Evolutionary conservation across 257 asterid genomes (phyloP).

Genomic region (Knoxia roxburghii): DNA sequence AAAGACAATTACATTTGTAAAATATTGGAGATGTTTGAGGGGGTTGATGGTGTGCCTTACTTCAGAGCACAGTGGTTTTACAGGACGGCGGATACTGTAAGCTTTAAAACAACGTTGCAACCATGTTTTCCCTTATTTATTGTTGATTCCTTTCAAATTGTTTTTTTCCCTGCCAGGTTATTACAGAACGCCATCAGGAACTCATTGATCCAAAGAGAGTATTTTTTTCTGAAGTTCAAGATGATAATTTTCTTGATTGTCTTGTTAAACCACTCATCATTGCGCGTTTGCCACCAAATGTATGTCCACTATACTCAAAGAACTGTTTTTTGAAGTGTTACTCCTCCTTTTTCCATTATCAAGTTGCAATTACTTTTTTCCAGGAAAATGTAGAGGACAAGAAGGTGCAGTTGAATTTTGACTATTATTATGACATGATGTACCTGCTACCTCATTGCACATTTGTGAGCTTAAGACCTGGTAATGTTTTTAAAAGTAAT

Average conservation of each 20-base stretch:
- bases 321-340: background rate
- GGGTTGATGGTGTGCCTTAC: slow-evolving; percentile 34
- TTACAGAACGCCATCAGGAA: slow-evolving; percentile 22
- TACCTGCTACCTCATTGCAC: slow-evolving; percentile 58
- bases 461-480: slow-evolving; percentile 46
- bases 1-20: slow-evolving; percentile 48
- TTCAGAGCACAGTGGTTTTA: slow-evolving; percentile 77
- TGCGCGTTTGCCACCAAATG: slow-evolving; percentile 35
- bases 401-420: slow-evolving; percentile 25
- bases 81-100: slow-evolving; percentile 69
- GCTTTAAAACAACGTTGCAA: background rate
- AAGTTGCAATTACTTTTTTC: background rate
- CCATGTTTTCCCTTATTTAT: too few relatives aligned
- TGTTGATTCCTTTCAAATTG: background rate
- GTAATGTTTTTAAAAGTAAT: slow-evolving; percentile 19
- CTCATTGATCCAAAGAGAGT: slow-evolving; percentile 42
- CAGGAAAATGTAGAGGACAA: slow-evolving; percentile 29
- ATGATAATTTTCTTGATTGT: slow-evolving; percentile 63
- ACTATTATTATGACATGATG: slow-evolving; percentile 56
- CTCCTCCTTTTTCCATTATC: background rate
- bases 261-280: slow-evolving; percentile 43
- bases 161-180: slow-evolving; percentile 35
- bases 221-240: slow-evolving; percentile 64
- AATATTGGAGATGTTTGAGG: slow-evolving; percentile 64
- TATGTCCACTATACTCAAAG: slow-evolving; percentile 15